Conservation (phyloP, 306 rosid genomes). For the Rosa chinensis region DNA sequence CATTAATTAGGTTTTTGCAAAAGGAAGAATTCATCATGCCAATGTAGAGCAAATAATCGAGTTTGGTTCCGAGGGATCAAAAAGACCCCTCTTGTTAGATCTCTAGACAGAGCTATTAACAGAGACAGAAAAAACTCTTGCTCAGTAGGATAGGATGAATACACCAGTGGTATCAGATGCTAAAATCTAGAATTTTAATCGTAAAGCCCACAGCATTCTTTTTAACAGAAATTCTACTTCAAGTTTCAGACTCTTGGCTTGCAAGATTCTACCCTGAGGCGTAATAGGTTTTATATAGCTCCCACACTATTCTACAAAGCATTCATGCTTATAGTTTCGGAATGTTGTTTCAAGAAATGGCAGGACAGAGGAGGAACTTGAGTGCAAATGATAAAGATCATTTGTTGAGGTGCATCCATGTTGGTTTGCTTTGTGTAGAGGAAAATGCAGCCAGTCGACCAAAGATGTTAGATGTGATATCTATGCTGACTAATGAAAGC, state of each 20-base stretch:
- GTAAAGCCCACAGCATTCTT: background rate
- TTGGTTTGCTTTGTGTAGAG: conserved; percentile 14
- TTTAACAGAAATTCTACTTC: background rate
- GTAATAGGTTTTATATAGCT: background rate
- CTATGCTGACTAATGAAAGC: conserved; percentile 18
- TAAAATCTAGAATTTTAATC: conserved; percentile 6
- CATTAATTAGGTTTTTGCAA: background rate
- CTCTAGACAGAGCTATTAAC: background rate
- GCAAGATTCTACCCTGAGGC: background rate
- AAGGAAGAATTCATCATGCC: conserved; percentile 6
- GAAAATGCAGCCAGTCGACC: conserved; percentile 17
- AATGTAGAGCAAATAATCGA: background rate
- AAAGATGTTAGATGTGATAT: conserved; percentile 20
- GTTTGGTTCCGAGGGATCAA: background rate
- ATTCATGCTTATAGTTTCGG: background rate
- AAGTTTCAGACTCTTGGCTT: conserved; percentile 12
- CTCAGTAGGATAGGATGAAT: background rate
- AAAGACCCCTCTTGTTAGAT: conserved; percentile 5
- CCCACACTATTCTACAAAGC: background rate
- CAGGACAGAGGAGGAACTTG: background rate
- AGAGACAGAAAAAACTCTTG: no score
- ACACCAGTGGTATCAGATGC: background rate
- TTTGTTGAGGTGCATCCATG: conserved; percentile 16
- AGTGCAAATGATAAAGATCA: background rate
- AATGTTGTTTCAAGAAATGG: background rate